Conservation (phyloP, 2,329 filamentous ascomycete genomes). For the Trichophyton rubrum region DNA sequence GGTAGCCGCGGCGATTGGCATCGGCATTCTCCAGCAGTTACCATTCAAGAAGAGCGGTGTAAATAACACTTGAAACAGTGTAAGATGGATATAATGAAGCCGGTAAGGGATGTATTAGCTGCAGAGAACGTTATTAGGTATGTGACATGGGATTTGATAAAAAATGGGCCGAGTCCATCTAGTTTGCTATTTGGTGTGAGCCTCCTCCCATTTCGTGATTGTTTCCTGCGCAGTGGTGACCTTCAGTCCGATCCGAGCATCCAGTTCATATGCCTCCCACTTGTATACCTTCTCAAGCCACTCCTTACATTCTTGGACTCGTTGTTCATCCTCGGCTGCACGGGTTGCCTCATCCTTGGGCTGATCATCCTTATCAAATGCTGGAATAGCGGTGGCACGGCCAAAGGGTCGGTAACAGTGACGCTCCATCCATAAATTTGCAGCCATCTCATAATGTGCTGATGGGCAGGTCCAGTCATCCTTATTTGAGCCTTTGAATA, state of each 20-base stretch:
- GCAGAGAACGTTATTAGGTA: background rate
- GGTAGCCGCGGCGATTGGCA: too few relatives aligned
- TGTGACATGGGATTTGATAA: background rate
- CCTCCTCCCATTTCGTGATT: conserved; percentile 31
- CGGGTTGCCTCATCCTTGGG: background rate
- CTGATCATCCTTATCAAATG: background rate
- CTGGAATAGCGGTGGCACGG: background rate
- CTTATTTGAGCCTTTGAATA: conserved; percentile 40
- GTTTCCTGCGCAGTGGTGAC: conserved; percentile 36
- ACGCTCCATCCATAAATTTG: conserved; percentile 62
- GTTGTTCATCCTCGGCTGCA: conserved; percentile 22
- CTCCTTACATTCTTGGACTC: conserved; percentile 41
- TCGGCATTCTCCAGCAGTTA: too few relatives aligned
- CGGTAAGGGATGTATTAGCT: background rate
- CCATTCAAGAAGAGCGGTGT: too few relatives aligned
- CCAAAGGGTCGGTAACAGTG: conserved; percentile 22
- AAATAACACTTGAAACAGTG: too few relatives aligned
- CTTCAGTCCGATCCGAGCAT: conserved; percentile 43
- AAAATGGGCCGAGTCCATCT: background rate
- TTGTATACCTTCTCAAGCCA: conserved; percentile 45
- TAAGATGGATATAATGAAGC: background rate
- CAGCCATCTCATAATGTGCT: conserved; percentile 77
- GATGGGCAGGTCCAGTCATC: conserved; percentile 56
- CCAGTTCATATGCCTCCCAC: conserved; percentile 51
- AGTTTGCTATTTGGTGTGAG: conserved; percentile 13